Conservation (phyloP, 1,139 yeast genomes). For the Taphrina betulina region DNA sequence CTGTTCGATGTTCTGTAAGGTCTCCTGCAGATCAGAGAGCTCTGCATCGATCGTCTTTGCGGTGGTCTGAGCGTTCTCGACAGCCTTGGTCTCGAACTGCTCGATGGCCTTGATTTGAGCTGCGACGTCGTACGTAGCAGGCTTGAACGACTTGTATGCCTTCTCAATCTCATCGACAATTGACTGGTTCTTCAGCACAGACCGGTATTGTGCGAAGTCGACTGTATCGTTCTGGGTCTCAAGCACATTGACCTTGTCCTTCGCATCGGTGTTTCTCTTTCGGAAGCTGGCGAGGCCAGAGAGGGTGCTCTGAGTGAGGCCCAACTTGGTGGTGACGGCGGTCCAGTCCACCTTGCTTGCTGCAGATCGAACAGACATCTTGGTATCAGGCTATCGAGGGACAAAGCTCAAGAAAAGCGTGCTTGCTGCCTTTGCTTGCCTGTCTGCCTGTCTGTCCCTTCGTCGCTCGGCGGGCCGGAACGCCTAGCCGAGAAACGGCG, state of each 20-base stretch:
- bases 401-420: too few species aligned
- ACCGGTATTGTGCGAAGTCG: slow-evolving; percentile 78
- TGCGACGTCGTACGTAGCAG: slow-evolving; percentile 79
- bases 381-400: too few species aligned
- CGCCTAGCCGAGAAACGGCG: too few species aligned
- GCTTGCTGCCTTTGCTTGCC: too few species aligned
- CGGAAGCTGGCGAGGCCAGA: slow-evolving; percentile 84
- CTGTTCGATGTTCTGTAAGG: slow-evolving; percentile 87
- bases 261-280: slow-evolving; percentile 98
- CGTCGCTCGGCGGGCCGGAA: too few species aligned
- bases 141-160: slow-evolving; percentile 72
- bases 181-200: slow-evolving; percentile 73
- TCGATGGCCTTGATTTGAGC: slow-evolving; percentile 90
- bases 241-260: slow-evolving; percentile 70
- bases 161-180: slow-evolving; percentile 79
- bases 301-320: slow-evolving; percentile 91
- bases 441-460: too few species aligned
- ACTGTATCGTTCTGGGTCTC: slow-evolving; percentile 70
- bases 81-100: slow-evolving; percentile 89
- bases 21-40: slow-evolving; percentile 77
- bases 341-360: slow-evolving; percentile 73
- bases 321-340: slow-evolving; percentile 80
- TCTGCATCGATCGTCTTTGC: slow-evolving; percentile 86
- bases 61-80: slow-evolving; percentile 92
- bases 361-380: slow-evolving; percentile 32